Evolutionary conservation across 2,329 filamentous ascomycete species (phyloP).

Genomic region (Aspergillus felis): DNA sequence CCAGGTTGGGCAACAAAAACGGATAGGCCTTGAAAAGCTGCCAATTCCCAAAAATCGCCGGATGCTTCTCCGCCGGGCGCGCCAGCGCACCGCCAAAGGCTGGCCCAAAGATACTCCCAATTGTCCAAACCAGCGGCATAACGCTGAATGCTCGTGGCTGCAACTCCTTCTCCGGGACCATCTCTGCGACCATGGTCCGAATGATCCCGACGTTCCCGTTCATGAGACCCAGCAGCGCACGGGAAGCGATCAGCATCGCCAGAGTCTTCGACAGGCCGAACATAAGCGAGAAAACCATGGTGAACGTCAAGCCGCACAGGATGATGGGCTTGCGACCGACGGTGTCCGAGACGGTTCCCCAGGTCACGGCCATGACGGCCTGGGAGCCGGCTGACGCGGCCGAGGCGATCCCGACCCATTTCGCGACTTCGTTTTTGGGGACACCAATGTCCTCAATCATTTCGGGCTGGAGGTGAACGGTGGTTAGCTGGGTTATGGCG

Average conservation of each 20-base stretch:
- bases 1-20: slow-evolving; percentile 78
- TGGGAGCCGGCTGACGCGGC: slow-evolving; percentile 70
- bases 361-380: slow-evolving; percentile 66
- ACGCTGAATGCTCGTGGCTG: slow-evolving; percentile 87
- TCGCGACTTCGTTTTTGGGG: slow-evolving; percentile 63
- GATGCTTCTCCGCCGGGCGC: slow-evolving; percentile 71
- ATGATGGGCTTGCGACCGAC: slow-evolving; percentile 82
- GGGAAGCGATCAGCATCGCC: slow-evolving; percentile 71
- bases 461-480: slow-evolving; percentile 55
- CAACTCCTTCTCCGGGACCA: slow-evolving; percentile 80
- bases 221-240: slow-evolving; percentile 73
- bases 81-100: slow-evolving; percentile 83
- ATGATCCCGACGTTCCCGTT: slow-evolving; percentile 97
- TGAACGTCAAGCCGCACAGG: slow-evolving; percentile 67
- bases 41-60: slow-evolving; percentile 63
- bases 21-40: slow-evolving; percentile 72
- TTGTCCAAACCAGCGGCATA: slow-evolving; percentile 87
- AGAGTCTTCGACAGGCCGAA: slow-evolving; percentile 82
- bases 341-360: slow-evolving; percentile 72
- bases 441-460: slow-evolving; percentile 81
- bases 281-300: slow-evolving; percentile 74
- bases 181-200: slow-evolving; percentile 84
- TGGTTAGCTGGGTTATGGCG: background rate
- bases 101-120: slow-evolving; percentile 84
- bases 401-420: slow-evolving; percentile 73